phyloP scores from a whole-genome alignment of 768 basidiomycete genomes.

The Cyclocybe aegerita region DNA sequence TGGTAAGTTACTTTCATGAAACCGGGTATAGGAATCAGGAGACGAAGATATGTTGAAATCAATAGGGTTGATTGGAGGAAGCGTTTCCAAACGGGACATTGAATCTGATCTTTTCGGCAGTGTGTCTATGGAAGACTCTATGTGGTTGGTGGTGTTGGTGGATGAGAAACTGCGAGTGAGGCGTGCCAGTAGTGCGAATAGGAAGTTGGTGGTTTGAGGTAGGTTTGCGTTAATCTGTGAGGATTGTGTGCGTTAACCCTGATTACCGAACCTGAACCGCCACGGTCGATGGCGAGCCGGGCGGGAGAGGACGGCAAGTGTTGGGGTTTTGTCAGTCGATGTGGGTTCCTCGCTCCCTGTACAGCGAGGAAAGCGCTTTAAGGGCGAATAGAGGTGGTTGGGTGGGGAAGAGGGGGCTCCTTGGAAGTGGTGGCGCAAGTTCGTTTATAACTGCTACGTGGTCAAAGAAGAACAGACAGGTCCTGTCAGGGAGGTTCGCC shows the following conservation, averaged over 20 bases:
- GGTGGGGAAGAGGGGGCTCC: conserved; percentile 13
- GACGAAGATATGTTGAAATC: conserved; percentile 30
- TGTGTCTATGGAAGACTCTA: conserved; percentile 20
- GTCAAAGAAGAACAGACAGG: conserved; percentile 9
- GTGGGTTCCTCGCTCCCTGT: conserved; percentile 68
- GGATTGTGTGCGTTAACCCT: conserved; percentile 35
- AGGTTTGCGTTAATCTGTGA: conserved; percentile 12
- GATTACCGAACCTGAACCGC: conserved; percentile 77
- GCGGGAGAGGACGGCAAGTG: conserved; percentile 63
- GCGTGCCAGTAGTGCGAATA: conserved; percentile 5
- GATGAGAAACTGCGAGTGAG: conserved; percentile 4
- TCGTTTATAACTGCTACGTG: not conserved
- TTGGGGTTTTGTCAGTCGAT: conserved; percentile 51
- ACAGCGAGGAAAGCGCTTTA: conserved; percentile 65
- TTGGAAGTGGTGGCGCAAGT: conserved; percentile 2
- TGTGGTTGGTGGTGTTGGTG: conserved; percentile 14
- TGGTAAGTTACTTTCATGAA: conserved; percentile 25
- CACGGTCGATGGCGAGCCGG: conserved; percentile 61
- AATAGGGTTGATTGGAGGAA: conserved; percentile 33
- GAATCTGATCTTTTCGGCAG: conserved; percentile 19
- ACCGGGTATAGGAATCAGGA: conserved; percentile 13
- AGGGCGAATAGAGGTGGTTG: conserved; percentile 31
- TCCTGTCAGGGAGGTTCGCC: conserved; percentile 81
- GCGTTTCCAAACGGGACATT: conserved; percentile 62
- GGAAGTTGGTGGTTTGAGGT: conserved; percentile 5